Percentiles rank a stretch among this genome's conserved stretches.
Conservation (phyloP, 2,329 filamentous ascomycete genomes). For the Monascus ruber region DNA sequence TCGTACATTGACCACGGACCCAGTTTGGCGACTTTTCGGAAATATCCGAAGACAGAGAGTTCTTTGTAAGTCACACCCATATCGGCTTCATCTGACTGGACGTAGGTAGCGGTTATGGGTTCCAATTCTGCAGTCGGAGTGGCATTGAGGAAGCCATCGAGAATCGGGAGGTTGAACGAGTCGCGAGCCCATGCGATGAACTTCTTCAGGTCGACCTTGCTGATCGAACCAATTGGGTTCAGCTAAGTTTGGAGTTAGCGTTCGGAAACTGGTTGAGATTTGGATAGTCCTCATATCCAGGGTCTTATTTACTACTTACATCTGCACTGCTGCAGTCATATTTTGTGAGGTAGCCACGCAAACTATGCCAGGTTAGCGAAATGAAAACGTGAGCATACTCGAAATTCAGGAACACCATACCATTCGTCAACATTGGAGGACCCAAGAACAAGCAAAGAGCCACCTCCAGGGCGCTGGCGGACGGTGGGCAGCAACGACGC, state of each 20-base stretch:
- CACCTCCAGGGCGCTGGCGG: slow-evolving; percentile 45
- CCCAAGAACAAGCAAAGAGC: slow-evolving; percentile 53
- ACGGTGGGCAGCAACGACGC: slow-evolving; percentile 52
- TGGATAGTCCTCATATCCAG: slow-evolving; percentile 23
- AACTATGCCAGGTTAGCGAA: slow-evolving; percentile 1
- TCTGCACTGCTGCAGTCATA: slow-evolving; percentile 51
- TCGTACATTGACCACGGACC: slow-evolving; percentile 46
- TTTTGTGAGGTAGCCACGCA: slow-evolving; percentile 54
- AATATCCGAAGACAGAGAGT: slow-evolving; percentile 40
- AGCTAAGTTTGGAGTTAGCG: slow-evolving; percentile 10
- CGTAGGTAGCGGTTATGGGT: slow-evolving; percentile 53
- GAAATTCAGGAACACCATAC: slow-evolving; percentile 8
- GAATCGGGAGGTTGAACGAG: slow-evolving; percentile 52
- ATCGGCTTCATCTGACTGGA: slow-evolving; percentile 47
- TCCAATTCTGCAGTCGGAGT: slow-evolving; percentile 53
- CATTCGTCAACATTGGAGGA: slow-evolving; percentile 55
- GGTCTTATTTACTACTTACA: slow-evolving; percentile 43
- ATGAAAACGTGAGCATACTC: background rate
- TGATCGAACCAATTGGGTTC: slow-evolving; percentile 37
- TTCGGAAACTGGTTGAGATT: too few species aligned
- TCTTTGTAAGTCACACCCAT: slow-evolving; percentile 46
- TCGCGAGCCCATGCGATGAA: slow-evolving; percentile 57
- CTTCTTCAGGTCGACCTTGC: slow-evolving; percentile 57
- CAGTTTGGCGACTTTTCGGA: slow-evolving; percentile 45
- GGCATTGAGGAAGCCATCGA: slow-evolving; percentile 55